Evolutionary conservation across 1,284 basidiomycete species (phyloP).

Genomic region (Vanrija sp.): DNA sequence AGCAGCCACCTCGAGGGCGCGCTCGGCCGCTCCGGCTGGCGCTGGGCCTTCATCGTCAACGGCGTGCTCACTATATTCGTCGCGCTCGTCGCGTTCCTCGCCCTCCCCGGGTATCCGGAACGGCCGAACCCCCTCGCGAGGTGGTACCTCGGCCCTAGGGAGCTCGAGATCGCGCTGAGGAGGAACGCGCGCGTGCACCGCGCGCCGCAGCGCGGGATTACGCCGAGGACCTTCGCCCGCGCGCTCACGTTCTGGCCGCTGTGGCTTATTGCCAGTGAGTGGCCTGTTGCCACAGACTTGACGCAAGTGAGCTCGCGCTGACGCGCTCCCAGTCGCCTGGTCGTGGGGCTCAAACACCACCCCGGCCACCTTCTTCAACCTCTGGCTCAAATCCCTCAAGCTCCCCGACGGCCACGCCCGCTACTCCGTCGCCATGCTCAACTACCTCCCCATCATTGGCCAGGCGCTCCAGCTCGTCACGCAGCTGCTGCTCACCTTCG

Average conservation of each 20-base stretch:
- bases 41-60: conserved; percentile 20
- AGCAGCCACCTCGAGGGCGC: conserved; percentile 16
- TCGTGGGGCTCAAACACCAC: conserved; percentile 14
- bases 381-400: conserved; percentile 28
- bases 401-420: conserved; percentile 16
- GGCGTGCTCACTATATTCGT: conserved; percentile 11
- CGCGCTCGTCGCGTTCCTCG: conserved; percentile 8
- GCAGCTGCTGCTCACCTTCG: conserved; percentile 2
- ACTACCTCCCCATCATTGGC: conserved; percentile 13
- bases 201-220: conserved; percentile 18
- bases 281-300: conserved; percentile 3
- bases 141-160: conserved; percentile 18
- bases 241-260: conserved; percentile 14
- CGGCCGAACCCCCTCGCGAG: conserved; percentile 20
- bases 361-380: conserved; percentile 25
- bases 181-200: conserved; percentile 14
- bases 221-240: conserved; percentile 8
- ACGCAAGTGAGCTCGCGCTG: background rate
- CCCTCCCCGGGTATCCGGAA: conserved; percentile 7
- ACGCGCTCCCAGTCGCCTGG: conserved; percentile 10
- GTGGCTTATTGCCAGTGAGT: conserved; percentile 12
- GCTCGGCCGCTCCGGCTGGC: conserved; percentile 16
- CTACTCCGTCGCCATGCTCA: conserved; percentile 13
- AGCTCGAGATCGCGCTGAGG: conserved; percentile 18
- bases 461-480: conserved; percentile 4